Percentiles rank a stretch among this genome's conserved stretches.
phyloP scores from a whole-genome alignment of 2,329 filamentous ascomycete species.

The Fusarium floridanum region DNA sequence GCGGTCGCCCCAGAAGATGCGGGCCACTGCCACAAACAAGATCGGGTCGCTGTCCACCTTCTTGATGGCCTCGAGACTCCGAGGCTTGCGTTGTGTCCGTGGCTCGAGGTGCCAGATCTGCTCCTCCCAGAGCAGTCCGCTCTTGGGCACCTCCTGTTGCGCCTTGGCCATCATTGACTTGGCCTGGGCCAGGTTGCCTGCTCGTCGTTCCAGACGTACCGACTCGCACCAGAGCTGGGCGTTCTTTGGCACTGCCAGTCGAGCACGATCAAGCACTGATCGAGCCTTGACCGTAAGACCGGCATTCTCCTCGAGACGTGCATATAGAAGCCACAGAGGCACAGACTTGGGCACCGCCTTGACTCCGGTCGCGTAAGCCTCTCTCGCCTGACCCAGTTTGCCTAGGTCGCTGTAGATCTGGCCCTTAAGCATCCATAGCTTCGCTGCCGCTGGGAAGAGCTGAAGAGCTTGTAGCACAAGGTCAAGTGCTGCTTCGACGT shows the following conservation, averaged over 20 bases:
- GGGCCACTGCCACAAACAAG: slow-evolving; percentile 90
- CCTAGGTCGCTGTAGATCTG: slow-evolving; percentile 92
- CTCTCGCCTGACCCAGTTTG: slow-evolving; percentile 85
- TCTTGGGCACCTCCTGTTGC: slow-evolving; percentile 89
- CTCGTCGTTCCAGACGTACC: slow-evolving; percentile 91
- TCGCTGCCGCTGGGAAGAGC: slow-evolving; percentile 85
- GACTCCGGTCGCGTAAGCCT: slow-evolving; percentile 90
- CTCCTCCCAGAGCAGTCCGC: slow-evolving; percentile 90
- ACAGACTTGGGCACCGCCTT: slow-evolving; percentile 88
- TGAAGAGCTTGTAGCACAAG: slow-evolving; percentile 89
- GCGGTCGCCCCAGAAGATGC: slow-evolving; percentile 96
- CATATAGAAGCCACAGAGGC: slow-evolving; percentile 89
- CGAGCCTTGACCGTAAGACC: slow-evolving; percentile 92
- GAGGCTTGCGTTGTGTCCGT: slow-evolving; percentile 91
- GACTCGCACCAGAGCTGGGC: slow-evolving; percentile 91
- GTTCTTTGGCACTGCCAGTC: slow-evolving; percentile 87
- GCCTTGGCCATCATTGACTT: slow-evolving; percentile 94
- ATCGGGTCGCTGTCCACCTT: slow-evolving; percentile 93
- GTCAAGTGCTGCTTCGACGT: slow-evolving; percentile 84
- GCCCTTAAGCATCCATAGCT: slow-evolving; percentile 99
- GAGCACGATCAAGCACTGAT: slow-evolving; percentile 91
- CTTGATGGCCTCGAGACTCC: slow-evolving; percentile 94
- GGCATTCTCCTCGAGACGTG: slow-evolving; percentile 86
- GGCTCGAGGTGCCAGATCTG: slow-evolving; percentile 95
- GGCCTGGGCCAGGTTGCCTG: slow-evolving; percentile 85